Base-by-base conservation (phyloP, 371 early-diverging fungal species). In the Mortierella sp. region DNA sequence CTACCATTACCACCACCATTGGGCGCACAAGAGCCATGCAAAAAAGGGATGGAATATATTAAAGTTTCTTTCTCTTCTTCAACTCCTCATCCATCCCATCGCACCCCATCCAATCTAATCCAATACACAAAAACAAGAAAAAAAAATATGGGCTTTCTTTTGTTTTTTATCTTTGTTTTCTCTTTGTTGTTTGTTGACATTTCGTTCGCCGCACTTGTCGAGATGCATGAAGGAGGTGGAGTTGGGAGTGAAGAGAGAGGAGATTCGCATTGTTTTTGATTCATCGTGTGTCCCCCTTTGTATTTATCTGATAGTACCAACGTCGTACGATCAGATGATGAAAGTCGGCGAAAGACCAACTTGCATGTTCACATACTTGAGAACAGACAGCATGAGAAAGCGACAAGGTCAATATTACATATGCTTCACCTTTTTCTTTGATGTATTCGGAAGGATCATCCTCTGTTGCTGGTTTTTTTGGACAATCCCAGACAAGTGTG, bases 11-110 rank as follows among this genome's bases (percentile, higher is more conserved):
- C 14, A 50, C 50, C 11, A 16, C 50, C 50, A 50, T 31, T 63
- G 63, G 60, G 31, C 4, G 60, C 19, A 60, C 60, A 60, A 60
- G 31, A 63, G 63, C 63, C 31, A 63, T 63, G 63, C 63, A 31
- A 10, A 57, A 57, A 13, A 9, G 42, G 28, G 58, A 34, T 34
- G 31, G 34, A 16, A 50, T 28, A 11, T 26, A 13, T 63, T 63
- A 63, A 19, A 60, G 38, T 31, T 63, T n/a, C n/a, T n/a, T 63
- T 50, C 34, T 19, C 19, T 63, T 34, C 34, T 34, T 8, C 21
- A 28, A 14, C 34, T 34, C 8, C 26, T 9, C 13, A 26, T 26
- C 26, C 26, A 52, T n/a, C 50, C 13, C 14, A 50, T 50, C 50
- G 16, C 14, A 50, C 13, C 7, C 24, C n/a, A n/a, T 10, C 28